Conservation (phyloP, 2,329 filamentous ascomycete genomes). For the Hymenoscyphus occultus region DNA sequence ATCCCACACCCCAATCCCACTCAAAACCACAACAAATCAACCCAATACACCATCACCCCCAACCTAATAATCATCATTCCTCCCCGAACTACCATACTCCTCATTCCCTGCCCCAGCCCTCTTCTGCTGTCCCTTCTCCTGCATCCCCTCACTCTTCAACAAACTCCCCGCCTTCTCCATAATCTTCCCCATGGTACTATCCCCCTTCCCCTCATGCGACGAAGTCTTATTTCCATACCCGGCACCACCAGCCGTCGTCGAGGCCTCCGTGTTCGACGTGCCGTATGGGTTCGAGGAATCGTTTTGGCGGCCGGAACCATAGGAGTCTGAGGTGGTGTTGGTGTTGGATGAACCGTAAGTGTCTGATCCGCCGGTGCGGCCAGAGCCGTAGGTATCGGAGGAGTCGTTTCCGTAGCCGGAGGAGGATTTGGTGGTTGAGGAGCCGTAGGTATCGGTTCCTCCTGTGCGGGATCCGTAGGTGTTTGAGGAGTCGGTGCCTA, state of each 20-base stretch:
- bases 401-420: constrained; percentile 24
- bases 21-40: too few species aligned
- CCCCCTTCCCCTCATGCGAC: constrained; percentile 17
- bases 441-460: constrained; percentile 14
- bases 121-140: constrained; percentile 50
- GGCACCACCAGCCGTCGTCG: constrained; percentile 14
- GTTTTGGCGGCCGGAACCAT: not conserved
- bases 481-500: constrained; percentile 20
- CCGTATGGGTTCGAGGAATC: constrained; percentile 22
- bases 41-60: too few species aligned
- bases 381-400: constrained; percentile 18
- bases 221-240: constrained; percentile 20
- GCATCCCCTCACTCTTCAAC: constrained; percentile 47
- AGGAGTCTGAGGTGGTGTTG: not conserved
- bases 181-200: constrained; percentile 49
- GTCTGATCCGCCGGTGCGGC: constrained; percentile 19
- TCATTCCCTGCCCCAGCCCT: constrained; percentile 41
- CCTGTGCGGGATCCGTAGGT: constrained; percentile 25
- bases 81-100: constrained; percentile 23
- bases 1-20: too few species aligned
- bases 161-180: constrained; percentile 56
- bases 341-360: constrained; percentile 32
- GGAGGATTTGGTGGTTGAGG: constrained; percentile 22
- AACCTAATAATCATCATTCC: constrained; percentile 16
- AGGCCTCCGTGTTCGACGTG: constrained; percentile 12